A percentile compares a stretch with the other conserved stretches of the same genome.
These are phyloP conservation scores for Glycine latifolia DNA, from an alignment of 306 rosid species.

Conservation along the genomic window DNA sequence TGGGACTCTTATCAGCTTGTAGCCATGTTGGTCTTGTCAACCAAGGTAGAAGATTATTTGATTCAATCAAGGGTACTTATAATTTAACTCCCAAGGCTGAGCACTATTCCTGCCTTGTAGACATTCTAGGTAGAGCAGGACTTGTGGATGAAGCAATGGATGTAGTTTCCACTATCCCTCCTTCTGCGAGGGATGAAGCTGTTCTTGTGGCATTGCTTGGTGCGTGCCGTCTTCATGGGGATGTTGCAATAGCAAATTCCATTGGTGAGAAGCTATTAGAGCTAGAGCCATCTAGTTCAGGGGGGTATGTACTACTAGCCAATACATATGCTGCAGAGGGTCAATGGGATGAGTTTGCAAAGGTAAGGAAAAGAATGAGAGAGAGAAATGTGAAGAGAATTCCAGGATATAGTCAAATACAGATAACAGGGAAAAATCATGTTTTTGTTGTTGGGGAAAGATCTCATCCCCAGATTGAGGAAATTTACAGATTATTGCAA, in stretches of 20 bases:
- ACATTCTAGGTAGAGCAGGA: constrained; percentile 57
- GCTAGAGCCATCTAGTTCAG: constrained; percentile 50
- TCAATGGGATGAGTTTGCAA: constrained; percentile 60
- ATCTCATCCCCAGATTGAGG: constrained; percentile 56
- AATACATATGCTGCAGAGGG: constrained; percentile 56
- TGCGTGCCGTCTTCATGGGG: constrained; percentile 55
- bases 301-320: constrained; percentile 55
- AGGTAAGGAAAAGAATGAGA: constrained; percentile 59
- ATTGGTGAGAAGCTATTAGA: constrained; percentile 51
- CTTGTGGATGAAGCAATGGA: constrained; percentile 54
- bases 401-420: constrained; percentile 60
- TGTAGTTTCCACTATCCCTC: constrained; percentile 44
- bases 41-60: constrained; percentile 57
- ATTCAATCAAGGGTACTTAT: constrained; percentile 49
- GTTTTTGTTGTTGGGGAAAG: constrained; percentile 54
- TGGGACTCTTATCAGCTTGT: constrained; percentile 61
- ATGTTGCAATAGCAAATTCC: constrained; percentile 45
- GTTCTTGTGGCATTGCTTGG: constrained; percentile 62
- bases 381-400: constrained; percentile 59
- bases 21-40: constrained; percentile 60
- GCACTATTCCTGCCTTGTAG: constrained; percentile 57
- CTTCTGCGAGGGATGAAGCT: constrained; percentile 58
- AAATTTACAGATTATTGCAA: constrained; percentile 49
- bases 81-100: constrained; percentile 50
- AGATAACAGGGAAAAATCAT: constrained; percentile 52